These are phyloP conservation scores for Melampsora abietis-canadensis DNA, from an alignment of 1,284 basidiomycete species.

Conservation along the genomic window DNA sequence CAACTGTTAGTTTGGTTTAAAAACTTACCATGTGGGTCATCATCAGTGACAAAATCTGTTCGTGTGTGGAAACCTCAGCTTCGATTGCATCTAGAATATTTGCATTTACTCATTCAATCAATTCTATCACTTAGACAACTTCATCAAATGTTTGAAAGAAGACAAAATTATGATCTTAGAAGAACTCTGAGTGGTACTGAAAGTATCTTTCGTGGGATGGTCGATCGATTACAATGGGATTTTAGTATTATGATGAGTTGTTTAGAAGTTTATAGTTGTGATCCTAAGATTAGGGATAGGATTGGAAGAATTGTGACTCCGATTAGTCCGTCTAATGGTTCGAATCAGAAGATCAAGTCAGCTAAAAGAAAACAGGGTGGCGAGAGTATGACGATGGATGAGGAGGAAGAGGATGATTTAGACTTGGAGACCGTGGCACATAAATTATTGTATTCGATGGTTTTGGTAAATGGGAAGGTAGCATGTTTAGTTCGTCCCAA, in stretches of 20 bases:
- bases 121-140: slow-evolving; percentile 82
- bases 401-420: background rate
- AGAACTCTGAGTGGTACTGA: slow-evolving; percentile 78
- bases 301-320: slow-evolving; percentile 74
- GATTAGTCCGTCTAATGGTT: slow-evolving; percentile 54
- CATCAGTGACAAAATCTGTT: slow-evolving; percentile 1
- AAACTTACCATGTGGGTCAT: background rate
- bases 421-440: slow-evolving; percentile 43
- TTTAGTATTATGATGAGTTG: slow-evolving; percentile 63
- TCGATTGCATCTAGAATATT: slow-evolving; percentile 85
- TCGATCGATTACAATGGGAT: slow-evolving; percentile 70
- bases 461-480: slow-evolving; percentile 73
- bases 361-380: slow-evolving; percentile 10
- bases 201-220: slow-evolving; percentile 68
- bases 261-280: slow-evolving; percentile 46
- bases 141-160: slow-evolving; percentile 74
- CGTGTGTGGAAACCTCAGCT: slow-evolving; percentile 59
- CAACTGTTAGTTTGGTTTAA: slow-evolving; percentile 65
- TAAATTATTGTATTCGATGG: slow-evolving; percentile 79
- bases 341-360: background rate
- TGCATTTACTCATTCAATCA: slow-evolving; percentile 86
- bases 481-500: slow-evolving; percentile 83
- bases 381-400: background rate
- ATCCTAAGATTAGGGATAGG: slow-evolving; percentile 56
- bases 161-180: slow-evolving; percentile 86